These are phyloP conservation scores for Rhododendron ovatum DNA, from an alignment of 148 eudicot species.

Conservation along the genomic window DNA sequence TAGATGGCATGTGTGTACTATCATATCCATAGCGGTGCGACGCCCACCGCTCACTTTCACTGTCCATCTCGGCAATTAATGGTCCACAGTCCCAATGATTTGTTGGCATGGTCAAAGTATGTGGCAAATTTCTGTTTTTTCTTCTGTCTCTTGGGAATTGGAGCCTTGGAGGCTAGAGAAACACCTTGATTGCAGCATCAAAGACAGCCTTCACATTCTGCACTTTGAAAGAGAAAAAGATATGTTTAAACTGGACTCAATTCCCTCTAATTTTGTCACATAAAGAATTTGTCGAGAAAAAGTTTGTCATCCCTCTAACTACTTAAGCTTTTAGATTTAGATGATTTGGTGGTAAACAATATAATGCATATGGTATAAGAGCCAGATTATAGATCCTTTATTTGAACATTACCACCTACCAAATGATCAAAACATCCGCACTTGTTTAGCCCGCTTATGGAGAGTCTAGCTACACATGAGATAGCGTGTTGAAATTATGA, in stretches of 20 bases:
- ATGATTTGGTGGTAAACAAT: background rate
- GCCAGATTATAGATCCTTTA: background rate
- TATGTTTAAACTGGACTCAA: background rate
- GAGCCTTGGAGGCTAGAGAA: constrained; percentile 23
- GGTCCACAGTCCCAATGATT: background rate
- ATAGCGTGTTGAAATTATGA: background rate
- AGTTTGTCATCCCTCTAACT: background rate
- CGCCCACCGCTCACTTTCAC: too few relatives aligned
- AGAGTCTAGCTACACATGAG: background rate
- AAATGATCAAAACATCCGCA: background rate
- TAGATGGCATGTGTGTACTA: too few relatives aligned
- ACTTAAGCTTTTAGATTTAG: background rate
- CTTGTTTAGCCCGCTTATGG: background rate
- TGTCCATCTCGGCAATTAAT: too few relatives aligned
- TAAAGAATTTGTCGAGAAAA: background rate
- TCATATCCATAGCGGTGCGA: too few relatives aligned
- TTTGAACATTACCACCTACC: background rate
- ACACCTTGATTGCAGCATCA: constrained; percentile 44
- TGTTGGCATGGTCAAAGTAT: constrained; percentile 15
- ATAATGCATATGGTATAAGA: background rate
- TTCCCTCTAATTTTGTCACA: background rate
- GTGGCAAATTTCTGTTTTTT: constrained; percentile 18
- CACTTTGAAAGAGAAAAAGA: constrained; percentile 4
- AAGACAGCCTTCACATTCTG: constrained; percentile 46
- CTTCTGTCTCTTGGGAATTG: constrained; percentile 30